These are phyloP conservation scores for Dactylorhiza incarnata DNA, from an alignment of 106 monocot species.

Conservation along the genomic window DNA sequence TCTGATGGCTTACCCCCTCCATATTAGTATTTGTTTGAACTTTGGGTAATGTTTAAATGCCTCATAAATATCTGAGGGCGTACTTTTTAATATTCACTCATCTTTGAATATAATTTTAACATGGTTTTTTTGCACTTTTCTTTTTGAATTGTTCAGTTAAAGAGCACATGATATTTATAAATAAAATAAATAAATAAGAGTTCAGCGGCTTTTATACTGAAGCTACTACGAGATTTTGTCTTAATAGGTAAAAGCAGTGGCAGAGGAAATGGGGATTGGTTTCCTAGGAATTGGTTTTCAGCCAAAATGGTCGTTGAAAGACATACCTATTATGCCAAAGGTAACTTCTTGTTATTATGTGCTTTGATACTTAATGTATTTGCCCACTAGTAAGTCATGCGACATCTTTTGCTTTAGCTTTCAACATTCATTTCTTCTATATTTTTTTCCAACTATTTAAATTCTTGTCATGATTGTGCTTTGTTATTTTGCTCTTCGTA, in stretches of 20 bases:
- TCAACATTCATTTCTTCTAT: too few relatives aligned
- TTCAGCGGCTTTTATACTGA: neutral
- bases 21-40: neutral
- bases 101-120: neutral
- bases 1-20: neutral
- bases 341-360: conserved; percentile 26
- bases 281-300: conserved; percentile 98
- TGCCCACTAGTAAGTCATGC: neutral
- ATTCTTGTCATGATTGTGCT: neutral
- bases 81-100: neutral
- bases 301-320: conserved; percentile 82
- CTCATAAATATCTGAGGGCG: neutral
- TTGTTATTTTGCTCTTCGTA: too few relatives aligned
- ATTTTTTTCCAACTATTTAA: neutral
- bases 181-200: neutral
- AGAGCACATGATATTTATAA: neutral
- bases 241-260: conserved; percentile 90
- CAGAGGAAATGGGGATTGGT: conserved; percentile 95
- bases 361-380: neutral
- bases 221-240: neutral
- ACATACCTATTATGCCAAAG: conserved; percentile 99
- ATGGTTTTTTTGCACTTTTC: neutral
- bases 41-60: neutral
- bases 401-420: neutral
- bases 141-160: neutral